Evolutionary conservation across 2,329 filamentous ascomycete species (phyloP), one percentile per base, ranked within the genome.

Genomic region (Aspergillus viridinutans): DNA sequence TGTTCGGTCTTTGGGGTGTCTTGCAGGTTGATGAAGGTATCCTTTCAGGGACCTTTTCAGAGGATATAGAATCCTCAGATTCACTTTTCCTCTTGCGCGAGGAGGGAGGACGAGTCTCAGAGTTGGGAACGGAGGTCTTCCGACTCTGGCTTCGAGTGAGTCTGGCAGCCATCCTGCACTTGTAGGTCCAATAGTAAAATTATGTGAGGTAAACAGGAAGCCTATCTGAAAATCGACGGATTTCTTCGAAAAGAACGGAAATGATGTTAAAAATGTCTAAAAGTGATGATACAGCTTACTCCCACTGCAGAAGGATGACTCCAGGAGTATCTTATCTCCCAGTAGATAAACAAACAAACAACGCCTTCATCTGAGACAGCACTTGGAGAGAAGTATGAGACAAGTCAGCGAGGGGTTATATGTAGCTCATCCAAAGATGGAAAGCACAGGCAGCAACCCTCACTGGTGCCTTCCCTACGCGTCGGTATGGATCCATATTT

Each of bases 1-100:
- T 80, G 40, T 67, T 67, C 14, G 66, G 60, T 63, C 66, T 73
- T 38, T 63, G 67, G 3, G 74, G 71, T 26, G 71, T 74, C 20
- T 56, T 52, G 55, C 56, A 61, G 20, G 38, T 29, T 23, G 60
- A 29, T 35, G 54, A 6, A 26, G 5, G 20, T 21, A 20, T 23
- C 21, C 12, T 4, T 12, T 23, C 23, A 7, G n/a, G 3, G 20
- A 26, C 43, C 12, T 47, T 26, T 3, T 17, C 43, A 9, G 12
- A 20, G 20, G 38, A 23, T 28, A 10, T 17, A 28, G 26, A 7
- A n/a, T 45, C 40, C 12, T 28, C 50, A 10, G 49, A 48, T 35
- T 49, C 49, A 49, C 55, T 57, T 55, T 48, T 50, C 9, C 26
- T 53, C 17, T 21, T 54, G 25, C 26, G 38, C n/a, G 45, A 57